Evolutionary conservation across 305 asterid genomes (phyloP), one percentile per base, ranked within the genome.

Genomic region (Fraxinus baroniana): DNA sequence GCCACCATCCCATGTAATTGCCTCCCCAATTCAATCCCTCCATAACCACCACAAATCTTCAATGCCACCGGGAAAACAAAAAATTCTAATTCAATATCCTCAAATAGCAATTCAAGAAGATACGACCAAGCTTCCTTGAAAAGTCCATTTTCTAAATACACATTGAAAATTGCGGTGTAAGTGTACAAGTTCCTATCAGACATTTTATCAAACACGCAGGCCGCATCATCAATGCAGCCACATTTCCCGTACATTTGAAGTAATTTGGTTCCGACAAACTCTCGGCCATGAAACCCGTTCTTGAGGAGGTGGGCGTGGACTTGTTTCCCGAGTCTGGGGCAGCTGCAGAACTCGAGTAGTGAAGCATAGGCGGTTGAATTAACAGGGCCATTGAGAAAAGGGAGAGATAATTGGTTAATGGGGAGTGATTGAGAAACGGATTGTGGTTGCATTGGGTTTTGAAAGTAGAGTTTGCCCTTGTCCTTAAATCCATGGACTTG

Each of bases 241-340:
- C 87, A 89, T 77, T 83, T 87, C 0, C 90, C 90, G 8, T 93
- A 93, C 92, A 90, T 87, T 74, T 90, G 85, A 1, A 93, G 89
- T 78, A 93, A 81, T 83, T 92, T 91, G 3, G 95, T 90, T 62
- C 83, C 86, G 12, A 94, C 90, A 84, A 89, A 94, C 81, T 92
- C 94, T 24, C 95, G 89, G 26, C 85, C 84, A 15, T 79, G 86
- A 52, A 90, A 89, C 76, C 97, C 95, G 68, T 85, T 89, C 77
- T 90, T 94, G 77, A 86, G 82, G 44, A 90, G 55, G 85, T 95
- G 96, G 2, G 91, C 92, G 80, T 95, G 98, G 62, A 92, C 79
- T 80, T 91, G 95, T 83, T 86, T 87, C 9, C 95, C 97, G 37
- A 77, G 77, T 0, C 71, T 12, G 5, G 89, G 87, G 79, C 86